phyloP scores from a whole-genome alignment of 768 basidiomycete species.

The Suillus spraguei region DNA sequence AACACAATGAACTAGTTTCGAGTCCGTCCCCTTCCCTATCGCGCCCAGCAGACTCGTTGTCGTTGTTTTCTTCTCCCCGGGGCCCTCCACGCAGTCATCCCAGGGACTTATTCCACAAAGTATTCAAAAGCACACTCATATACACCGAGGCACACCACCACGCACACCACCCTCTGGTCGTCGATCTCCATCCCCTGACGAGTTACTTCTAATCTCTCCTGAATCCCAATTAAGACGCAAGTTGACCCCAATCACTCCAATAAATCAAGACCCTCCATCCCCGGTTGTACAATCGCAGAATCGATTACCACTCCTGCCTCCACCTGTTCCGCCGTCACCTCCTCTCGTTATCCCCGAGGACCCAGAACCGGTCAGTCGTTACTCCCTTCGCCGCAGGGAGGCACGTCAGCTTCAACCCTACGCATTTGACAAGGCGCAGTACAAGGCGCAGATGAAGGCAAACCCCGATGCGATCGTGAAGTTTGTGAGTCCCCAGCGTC shows the following conservation, averaged over 20 bases:
- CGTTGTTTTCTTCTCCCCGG: slow-evolving; percentile 19
- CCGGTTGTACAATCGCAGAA: neutral
- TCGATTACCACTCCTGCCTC: slow-evolving; percentile 4
- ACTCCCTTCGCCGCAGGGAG: slow-evolving; percentile 57
- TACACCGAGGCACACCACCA: slow-evolving; percentile 25
- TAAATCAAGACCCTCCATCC: neutral
- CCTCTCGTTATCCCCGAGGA: slow-evolving; percentile 19
- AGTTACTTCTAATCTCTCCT: slow-evolving; percentile 19
- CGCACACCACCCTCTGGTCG: slow-evolving; percentile 3
- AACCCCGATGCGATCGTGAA: slow-evolving; percentile 74
- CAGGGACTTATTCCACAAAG: neutral
- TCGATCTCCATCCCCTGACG: slow-evolving; percentile 26
- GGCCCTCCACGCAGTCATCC: slow-evolving; percentile 10
- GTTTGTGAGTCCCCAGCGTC: slow-evolving; percentile 37
- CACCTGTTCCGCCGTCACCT: slow-evolving; percentile 11
- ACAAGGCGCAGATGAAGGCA: slow-evolving; percentile 50
- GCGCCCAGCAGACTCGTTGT: slow-evolving; percentile 16
- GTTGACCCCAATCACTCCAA: neutral
- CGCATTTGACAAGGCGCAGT: slow-evolving; percentile 52
- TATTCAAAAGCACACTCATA: slow-evolving; percentile 19
- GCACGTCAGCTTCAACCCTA: slow-evolving; percentile 65
- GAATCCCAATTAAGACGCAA: slow-evolving; percentile 2
- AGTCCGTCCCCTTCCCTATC: slow-evolving; percentile 19
- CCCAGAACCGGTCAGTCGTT: slow-evolving; percentile 36
- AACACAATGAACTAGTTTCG: slow-evolving; percentile 4